Evolutionary conservation across 108 stramenopile species (phyloP), one percentile per base, ranked within the genome.

Genomic region (Poteriospumella lacustris): DNA sequence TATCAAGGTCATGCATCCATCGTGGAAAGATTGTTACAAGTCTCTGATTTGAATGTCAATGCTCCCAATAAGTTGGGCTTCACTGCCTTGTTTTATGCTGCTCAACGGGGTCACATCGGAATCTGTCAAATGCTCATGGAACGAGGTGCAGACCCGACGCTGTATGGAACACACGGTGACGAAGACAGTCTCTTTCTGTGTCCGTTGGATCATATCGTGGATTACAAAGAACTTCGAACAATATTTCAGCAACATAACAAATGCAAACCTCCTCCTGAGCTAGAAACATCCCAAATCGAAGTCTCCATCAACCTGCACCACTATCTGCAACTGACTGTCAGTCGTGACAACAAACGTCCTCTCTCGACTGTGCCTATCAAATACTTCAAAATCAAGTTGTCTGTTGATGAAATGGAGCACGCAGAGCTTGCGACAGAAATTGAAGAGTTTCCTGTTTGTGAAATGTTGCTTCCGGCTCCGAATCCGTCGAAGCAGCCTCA

Each of bases 31-130:
- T 56, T 80, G 3, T 28, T 80, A 1, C 39, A 69, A 1, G 39
- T 64, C 0, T 1, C 24, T 28, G 58, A n/a, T 34, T 67, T 58
- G 1, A 34, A 44, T 1, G 44, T 62, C 0, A 75, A 62, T 29
- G 33, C 5, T 3, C 1, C 9, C 19, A 80, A 75, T 59, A 44
- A 0, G 1, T 41, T 75, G 19, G 80, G 80, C 2, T 80, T 73
- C 59, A 80, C 80, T 9, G 19, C 80, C 1, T 31, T 80, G 12
- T 76, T 80, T 39, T 59, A 76, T 29, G 58, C 75, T 2, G 52
- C 80, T 2, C 80, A 80, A 43, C 80, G 70, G 75, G 80, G 80
- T 1, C 34, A 60, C 2, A 59, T 12, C 9, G 75, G 43, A 2
- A 31, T 76, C 26, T 73, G 73, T 19, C 0, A 24, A 41, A 1